Conservation (phyloP, 2,329 filamentous ascomycete genomes). For the Fusarium mundagurra region DNA sequence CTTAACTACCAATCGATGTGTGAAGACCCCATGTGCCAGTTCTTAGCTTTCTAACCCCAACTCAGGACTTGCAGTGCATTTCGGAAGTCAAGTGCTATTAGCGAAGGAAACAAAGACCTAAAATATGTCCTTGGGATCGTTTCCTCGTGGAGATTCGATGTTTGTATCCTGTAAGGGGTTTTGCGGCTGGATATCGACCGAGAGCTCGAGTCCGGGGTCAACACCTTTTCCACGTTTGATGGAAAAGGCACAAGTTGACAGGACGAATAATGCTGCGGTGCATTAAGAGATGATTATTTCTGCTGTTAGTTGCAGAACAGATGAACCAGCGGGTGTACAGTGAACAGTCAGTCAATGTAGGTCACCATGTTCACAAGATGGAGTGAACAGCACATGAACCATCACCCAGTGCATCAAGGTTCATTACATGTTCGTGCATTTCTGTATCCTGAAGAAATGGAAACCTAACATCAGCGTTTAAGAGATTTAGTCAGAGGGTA, state of each 20-base stretch:
- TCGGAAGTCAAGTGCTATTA: neutral
- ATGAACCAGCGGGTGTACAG: neutral
- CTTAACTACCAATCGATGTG: neutral
- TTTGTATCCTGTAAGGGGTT: neutral
- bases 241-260: neutral
- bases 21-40: neutral
- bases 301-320: neutral
- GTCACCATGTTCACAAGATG: neutral
- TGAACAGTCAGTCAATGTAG: neutral
- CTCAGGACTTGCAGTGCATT: neutral
- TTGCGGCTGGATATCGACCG: neutral
- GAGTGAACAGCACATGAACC: neutral
- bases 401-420: neutral
- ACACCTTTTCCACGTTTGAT: neutral
- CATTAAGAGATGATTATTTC: neutral
- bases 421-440: neutral
- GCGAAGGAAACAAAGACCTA: neutral
- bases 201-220: neutral
- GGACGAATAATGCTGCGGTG: no score
- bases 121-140: accelerated
- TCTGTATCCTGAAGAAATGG: no score
- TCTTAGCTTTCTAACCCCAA: neutral
- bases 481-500: neutral
- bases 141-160: neutral
- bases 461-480: neutral